These are phyloP conservation scores for Diaporthe velutina DNA, from an alignment of 2,329 filamentous ascomycete species.

Conservation along the genomic window DNA sequence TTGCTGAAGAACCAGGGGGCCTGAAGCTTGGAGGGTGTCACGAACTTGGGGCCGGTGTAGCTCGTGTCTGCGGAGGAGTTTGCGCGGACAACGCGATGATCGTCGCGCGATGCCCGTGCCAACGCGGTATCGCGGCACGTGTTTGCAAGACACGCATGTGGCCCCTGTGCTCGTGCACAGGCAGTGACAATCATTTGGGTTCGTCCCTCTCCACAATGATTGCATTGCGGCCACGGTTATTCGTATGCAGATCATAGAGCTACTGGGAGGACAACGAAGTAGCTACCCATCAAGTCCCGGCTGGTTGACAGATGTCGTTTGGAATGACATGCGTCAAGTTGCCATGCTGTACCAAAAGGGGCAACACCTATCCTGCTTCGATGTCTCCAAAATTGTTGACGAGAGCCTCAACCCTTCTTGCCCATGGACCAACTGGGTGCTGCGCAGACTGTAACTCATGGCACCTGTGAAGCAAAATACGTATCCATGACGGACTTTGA, in stretches of 20 bases:
- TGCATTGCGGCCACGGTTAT: not conserved
- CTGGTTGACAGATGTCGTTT: not conserved
- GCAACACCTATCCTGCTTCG: not conserved
- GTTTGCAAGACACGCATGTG: not conserved
- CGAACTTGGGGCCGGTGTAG: not conserved
- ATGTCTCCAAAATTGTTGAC: not conserved
- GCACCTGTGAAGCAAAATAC: not conserved
- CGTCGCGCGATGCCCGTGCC: not conserved
- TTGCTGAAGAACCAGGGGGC: not conserved
- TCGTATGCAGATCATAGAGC: too few relatives aligned
- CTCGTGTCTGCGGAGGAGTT: not conserved
- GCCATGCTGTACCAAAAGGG: not conserved
- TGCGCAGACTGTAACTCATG: not conserved
- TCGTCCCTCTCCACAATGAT: not conserved
- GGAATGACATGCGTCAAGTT: not conserved
- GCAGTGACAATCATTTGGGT: not conserved
- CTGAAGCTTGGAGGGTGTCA: slow-evolving; percentile 10
- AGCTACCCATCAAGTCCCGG: not conserved
- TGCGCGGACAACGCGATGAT: not conserved
- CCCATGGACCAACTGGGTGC: not conserved
- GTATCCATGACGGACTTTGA: not conserved
- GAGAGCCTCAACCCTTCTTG: not conserved
- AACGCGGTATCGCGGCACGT: not conserved
- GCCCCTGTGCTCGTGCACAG: not conserved
- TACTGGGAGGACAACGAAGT: not conserved